Conservation (phyloP, 2,329 filamentous ascomycete genomes). For the Thielaviopsis ethacetica region DNA sequence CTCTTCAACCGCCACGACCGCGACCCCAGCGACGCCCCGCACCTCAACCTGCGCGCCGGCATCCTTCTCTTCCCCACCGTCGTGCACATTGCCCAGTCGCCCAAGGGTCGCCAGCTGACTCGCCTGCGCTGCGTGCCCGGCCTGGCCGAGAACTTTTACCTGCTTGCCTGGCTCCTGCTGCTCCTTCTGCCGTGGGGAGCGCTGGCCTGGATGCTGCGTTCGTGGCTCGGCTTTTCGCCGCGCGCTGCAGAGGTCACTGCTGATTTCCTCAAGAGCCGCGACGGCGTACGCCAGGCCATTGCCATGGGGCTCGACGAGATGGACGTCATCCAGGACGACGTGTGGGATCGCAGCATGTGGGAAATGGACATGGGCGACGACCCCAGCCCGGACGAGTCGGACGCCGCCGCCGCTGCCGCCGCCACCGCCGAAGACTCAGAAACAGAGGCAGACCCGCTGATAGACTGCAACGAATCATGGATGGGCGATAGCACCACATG, state of each 20-base stretch:
- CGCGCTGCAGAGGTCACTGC: conserved; percentile 34
- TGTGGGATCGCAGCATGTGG: conserved; percentile 45
- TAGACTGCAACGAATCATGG: neutral
- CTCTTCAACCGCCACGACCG: conserved; percentile 41
- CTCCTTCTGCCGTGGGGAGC: conserved; percentile 23
- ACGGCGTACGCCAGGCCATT: conserved; percentile 43
- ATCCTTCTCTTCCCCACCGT: conserved; percentile 61
- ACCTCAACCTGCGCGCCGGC: conserved; percentile 31
- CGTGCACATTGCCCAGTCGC: conserved; percentile 49
- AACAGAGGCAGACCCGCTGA: neutral
- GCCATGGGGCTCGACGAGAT: conserved; percentile 45
- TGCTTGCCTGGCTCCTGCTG: conserved; percentile 26
- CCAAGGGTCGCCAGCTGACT: conserved; percentile 37
- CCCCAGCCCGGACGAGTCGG: neutral
- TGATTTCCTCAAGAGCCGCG: conserved; percentile 36
- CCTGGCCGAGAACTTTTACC: conserved; percentile 25
- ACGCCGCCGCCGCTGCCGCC: no score
- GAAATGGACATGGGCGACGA: conserved; percentile 15
- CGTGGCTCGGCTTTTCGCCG: conserved; percentile 30
- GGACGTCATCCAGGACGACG: conserved; percentile 38
- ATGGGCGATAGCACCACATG: neutral
- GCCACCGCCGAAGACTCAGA: no score
- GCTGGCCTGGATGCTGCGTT: conserved; percentile 27
- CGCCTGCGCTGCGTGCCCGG: conserved; percentile 20
- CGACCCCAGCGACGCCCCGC: conserved; percentile 19